Evolutionary conservation across 176 grass and related monocot genomes (phyloP), one percentile per base, ranked within the genome.

Genomic region (Aegilops bicornis): DNA sequence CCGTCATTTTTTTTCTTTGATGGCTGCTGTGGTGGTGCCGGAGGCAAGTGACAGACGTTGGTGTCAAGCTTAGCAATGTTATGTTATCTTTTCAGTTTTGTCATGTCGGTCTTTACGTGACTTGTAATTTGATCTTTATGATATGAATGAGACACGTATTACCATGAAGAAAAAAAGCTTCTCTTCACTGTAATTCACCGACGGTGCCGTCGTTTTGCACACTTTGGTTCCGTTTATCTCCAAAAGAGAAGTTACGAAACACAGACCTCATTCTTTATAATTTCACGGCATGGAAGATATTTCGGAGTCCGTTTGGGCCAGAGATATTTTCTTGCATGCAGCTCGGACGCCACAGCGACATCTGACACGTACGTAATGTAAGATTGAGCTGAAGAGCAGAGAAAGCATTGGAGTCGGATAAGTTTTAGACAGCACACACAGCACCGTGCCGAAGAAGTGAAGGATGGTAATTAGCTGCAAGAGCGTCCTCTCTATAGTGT

Each of bases 171-270:
- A 27, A 27, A 27, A 27, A 27, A 69, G 36, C 3, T 81, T 77
- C 50, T 48, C 14, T 70, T 48, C 48, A 86, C 22, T 45, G 10
- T 54, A 76, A 79, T 40, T 35, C 61, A 70, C 48, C 6, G 25
- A 15, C 22, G 70, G 76, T n/a, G 81, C 75, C 65, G 25, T 47
- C 64, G 22, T 74, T 39, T 40, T 40, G 19, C 43, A 47, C 25
- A 35, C 39, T 59, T 64, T 73, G 60, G 33, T 39, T 31, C 42
- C 11, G 42, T 45, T 45, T 45, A 24, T 13, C 39, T 65, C 56
- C 79, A 66, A 9, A 40, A 40, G 37, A 65, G 65, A 27, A 43
- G 11, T 58, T 24, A 42, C 48, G 79, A 86, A 90, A 87, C 37
- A 24, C 42, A 17, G 19, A 62, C 10, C 8, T 25, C n/a, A 2